A percentile compares a stretch with the other conserved stretches of the same genome.
Conservation (phyloP, 2,329 filamentous ascomycete genomes). For the Lizonia empirigonia region DNA sequence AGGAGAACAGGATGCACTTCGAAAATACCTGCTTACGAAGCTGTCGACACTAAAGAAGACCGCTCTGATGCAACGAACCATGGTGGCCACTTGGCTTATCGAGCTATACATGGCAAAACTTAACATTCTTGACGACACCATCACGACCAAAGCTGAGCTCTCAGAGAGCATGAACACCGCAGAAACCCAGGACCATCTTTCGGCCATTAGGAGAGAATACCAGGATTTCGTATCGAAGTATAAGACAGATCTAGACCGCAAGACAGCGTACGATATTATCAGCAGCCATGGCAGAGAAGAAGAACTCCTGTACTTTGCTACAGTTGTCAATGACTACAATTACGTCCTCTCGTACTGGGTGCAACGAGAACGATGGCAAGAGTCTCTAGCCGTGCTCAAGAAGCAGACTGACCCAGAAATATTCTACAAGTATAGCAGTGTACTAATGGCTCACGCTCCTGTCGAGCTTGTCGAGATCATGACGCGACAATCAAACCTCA, state of each 20-base stretch:
- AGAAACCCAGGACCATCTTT: conserved; percentile 74
- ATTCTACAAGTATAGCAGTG: conserved; percentile 95
- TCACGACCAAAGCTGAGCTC: conserved; percentile 84
- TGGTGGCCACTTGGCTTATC: conserved; percentile 94
- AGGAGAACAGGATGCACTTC: conserved; percentile 84
- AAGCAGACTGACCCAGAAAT: conserved; percentile 90
- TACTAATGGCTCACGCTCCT: conserved; percentile 89
- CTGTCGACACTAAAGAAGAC: conserved; percentile 80
- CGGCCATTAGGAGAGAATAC: conserved; percentile 75
- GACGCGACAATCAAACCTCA: conserved; percentile 86
- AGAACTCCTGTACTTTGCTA: conserved; percentile 90
- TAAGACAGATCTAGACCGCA: conserved; percentile 84
- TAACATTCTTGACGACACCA: conserved; percentile 91
- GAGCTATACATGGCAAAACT: conserved; percentile 98
- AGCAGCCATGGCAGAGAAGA: conserved; percentile 94
- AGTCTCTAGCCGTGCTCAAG: conserved; percentile 86
- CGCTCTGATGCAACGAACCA: conserved; percentile 87
- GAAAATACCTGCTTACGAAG: conserved; percentile 88
- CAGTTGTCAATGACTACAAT: conserved; percentile 85
- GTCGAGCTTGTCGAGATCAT: conserved; percentile 91
- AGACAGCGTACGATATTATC: conserved; percentile 94
- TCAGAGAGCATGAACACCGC: conserved; percentile 72
- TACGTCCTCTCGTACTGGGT: conserved; percentile 98
- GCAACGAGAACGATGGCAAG: conserved; percentile 88
- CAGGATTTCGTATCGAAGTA: conserved; percentile 86